Evolutionary conservation across 495 filamentous ascomycete genomes (phyloP).

Genomic region (Aspergillus funiculosus): DNA sequence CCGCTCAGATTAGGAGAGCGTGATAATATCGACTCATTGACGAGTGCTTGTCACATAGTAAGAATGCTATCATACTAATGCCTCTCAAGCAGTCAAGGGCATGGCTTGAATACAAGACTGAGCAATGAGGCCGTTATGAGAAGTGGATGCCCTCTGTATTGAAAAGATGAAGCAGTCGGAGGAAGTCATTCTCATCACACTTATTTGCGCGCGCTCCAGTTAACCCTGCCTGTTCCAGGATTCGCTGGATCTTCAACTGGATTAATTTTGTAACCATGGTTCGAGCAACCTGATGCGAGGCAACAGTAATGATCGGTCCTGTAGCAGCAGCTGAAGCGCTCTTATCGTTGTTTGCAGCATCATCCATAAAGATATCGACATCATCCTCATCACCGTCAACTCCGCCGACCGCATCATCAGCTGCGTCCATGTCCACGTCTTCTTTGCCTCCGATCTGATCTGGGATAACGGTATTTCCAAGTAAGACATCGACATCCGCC

Average conservation of each 20-base stretch:
- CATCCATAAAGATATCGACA: conserved; percentile 73
- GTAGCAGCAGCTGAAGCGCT: neutral
- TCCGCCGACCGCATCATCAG: conserved; percentile 37
- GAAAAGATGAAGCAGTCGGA: neutral
- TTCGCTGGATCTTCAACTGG: conserved; percentile 73
- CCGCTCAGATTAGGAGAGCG: too few species aligned
- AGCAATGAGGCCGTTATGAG: conserved; percentile 45
- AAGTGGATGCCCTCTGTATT: conserved; percentile 77
- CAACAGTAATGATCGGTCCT: conserved; percentile 5
- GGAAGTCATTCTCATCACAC: conserved; percentile 12
- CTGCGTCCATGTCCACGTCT: conserved; percentile 32
- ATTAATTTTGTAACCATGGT: conserved; percentile 67
- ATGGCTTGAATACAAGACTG: neutral
- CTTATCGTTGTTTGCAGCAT: conserved; percentile 37
- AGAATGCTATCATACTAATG: too few species aligned
- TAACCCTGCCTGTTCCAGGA: conserved; percentile 69
- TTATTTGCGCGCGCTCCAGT: conserved; percentile 44
- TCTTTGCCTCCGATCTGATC: conserved; percentile 63
- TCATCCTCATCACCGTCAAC: conserved; percentile 54
- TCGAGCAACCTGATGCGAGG: conserved; percentile 41
- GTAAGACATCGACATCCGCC: conserved; percentile 2
- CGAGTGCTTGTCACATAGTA: too few species aligned
- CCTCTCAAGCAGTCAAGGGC: too few species aligned
- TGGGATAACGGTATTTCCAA: conserved; percentile 58
- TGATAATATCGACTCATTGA: too few species aligned